Conservation (phyloP, 345 rosid genomes). For the Psidium friedrichsthalianum region DNA sequence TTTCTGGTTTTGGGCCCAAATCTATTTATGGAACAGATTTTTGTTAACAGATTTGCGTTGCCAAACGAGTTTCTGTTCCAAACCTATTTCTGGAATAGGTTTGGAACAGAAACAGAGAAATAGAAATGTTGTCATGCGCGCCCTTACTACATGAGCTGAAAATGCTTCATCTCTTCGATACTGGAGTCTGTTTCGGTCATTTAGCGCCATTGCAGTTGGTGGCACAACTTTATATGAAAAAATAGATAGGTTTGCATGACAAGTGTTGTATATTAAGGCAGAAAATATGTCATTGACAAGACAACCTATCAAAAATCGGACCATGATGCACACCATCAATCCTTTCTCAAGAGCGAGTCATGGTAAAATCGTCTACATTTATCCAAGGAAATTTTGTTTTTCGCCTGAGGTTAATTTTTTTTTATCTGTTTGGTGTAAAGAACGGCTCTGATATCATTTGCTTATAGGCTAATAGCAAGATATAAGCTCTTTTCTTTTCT, state of each 20-base stretch:
- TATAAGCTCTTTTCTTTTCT: neutral
- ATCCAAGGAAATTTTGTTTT: neutral
- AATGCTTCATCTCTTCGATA: neutral
- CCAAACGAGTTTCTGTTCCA: no score
- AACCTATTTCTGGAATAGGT: no score
- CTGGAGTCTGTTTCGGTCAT: neutral
- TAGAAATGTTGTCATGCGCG: no score
- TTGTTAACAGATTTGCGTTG: no score
- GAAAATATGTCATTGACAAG: neutral
- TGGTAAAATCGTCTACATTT: neutral
- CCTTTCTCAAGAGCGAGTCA: neutral
- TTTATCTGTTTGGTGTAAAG: neutral
- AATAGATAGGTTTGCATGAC: neutral
- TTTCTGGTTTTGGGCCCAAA: no score
- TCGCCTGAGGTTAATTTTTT: neutral
- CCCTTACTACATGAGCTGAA: neutral
- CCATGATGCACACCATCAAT: neutral
- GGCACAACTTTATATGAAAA: neutral
- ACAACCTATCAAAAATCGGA: neutral
- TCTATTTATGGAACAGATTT: no score
- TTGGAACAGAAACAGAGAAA: no score
- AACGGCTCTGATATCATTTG: neutral
- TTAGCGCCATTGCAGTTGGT: neutral
- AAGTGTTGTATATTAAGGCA: neutral
- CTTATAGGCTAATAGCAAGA: neutral